Conservation (phyloP, 352 stramenopile genomes). For the Phytophthora sp. region DNA sequence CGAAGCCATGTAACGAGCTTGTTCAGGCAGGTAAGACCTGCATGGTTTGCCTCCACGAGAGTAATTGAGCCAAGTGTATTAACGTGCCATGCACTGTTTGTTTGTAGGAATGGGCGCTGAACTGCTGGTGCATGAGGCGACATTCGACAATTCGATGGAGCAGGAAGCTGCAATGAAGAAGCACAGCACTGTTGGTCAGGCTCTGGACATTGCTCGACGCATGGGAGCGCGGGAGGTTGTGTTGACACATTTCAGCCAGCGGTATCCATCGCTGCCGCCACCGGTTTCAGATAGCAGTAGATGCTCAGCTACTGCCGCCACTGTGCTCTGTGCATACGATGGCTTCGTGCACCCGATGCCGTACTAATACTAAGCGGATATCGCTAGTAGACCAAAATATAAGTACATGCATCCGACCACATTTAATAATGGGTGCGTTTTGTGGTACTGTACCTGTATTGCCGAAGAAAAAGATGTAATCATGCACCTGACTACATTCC, state of each 20-base stretch:
- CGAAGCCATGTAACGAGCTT: conserved; percentile 86
- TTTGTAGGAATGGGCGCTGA: conserved; percentile 48
- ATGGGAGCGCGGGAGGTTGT: conserved; percentile 88
- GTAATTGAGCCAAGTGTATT: background rate
- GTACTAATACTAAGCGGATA: conserved; percentile 30
- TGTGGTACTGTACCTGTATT: no score
- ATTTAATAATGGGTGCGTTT: no score
- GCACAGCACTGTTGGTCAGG: conserved; percentile 94
- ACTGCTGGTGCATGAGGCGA: conserved; percentile 97
- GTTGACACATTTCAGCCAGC: conserved; percentile 96
- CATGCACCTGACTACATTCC: no score
- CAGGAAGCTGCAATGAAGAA: conserved; percentile 93
- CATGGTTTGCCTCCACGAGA: no score
- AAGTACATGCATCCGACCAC: no score
- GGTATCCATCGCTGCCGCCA: conserved; percentile 68
- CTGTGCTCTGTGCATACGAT: conserved; percentile 46
- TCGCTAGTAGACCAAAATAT: conserved; percentile 12
- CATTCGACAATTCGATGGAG: conserved; percentile 96
- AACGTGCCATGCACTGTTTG: background rate
- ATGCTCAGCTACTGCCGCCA: background rate
- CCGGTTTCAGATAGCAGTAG: conserved; percentile 15
- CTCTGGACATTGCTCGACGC: conserved; percentile 77
- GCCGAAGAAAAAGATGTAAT: no score
- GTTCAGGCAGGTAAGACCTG: conserved; percentile 45
- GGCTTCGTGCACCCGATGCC: conserved; percentile 43